These are phyloP conservation scores for Gilbertella persicaria DNA, from an alignment of 371 early-diverging fungal species.

Conservation along the genomic window DNA sequence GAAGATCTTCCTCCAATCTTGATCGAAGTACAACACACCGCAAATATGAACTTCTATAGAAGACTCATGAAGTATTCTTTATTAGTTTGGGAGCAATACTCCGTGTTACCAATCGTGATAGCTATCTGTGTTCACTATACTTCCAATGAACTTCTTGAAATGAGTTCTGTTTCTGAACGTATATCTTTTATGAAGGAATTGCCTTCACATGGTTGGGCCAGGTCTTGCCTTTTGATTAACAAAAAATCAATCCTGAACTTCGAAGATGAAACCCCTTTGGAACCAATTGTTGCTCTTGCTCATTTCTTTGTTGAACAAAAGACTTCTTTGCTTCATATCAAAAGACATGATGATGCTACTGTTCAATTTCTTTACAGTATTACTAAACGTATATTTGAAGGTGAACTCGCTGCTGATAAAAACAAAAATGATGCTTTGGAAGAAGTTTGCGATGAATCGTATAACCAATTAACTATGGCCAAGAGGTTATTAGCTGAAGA, in stretches of 20 bases:
- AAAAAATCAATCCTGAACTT: conserved; percentile 12
- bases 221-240: conserved; percentile 17
- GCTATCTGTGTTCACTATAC: conserved; percentile 4
- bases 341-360: conserved; percentile 16
- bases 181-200: background rate
- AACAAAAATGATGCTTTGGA: conserved; percentile 13
- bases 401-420: conserved; percentile 14
- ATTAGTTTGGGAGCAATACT: conserved; percentile 4
- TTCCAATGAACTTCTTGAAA: conserved; percentile 1
- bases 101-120: conserved; percentile 1
- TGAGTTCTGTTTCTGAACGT: conserved; percentile 2
- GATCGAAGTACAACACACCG: conserved; percentile 10
- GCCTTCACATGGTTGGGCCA: conserved; percentile 15
- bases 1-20: conserved; percentile 3
- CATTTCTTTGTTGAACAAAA: conserved; percentile 23
- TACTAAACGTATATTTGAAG: conserved; percentile 14
- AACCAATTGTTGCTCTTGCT: conserved; percentile 20
- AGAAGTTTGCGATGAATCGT: conserved; percentile 11
- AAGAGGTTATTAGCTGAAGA: conserved; percentile 18
- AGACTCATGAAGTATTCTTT: conserved; percentile 7
- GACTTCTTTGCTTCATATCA: conserved; percentile 15
- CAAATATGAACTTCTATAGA: conserved; percentile 5
- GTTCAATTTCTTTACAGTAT: conserved; percentile 17
- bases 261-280: conserved; percentile 11
- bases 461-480: conserved; percentile 8